These are phyloP conservation scores for Pyrus pyrifolia DNA, from an alignment of 306 rosid species.

Conservation along the genomic window DNA sequence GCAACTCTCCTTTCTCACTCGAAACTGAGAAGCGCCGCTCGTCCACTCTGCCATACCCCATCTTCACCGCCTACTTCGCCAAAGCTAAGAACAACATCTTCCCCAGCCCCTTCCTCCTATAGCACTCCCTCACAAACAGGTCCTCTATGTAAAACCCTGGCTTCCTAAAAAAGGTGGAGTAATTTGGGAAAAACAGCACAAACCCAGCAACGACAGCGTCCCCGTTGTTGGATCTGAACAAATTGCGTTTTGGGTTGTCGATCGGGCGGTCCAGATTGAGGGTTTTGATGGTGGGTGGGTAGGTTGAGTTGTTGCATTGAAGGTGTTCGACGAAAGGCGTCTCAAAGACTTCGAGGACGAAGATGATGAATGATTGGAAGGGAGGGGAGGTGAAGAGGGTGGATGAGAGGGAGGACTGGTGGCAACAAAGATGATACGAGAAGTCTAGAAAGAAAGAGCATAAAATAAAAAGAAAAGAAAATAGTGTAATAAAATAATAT, in stretches of 20 bases:
- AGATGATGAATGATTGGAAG: conserved; percentile 67
- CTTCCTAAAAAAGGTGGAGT: conserved; percentile 49
- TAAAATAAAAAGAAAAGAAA: too few relatives aligned
- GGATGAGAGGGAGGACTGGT: conserved; percentile 52
- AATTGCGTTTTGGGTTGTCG: conserved; percentile 43
- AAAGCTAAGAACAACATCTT: conserved; percentile 52
- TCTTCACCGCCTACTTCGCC: conserved; percentile 75
- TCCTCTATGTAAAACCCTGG: conserved; percentile 80
- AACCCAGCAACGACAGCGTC: conserved; percentile 50
- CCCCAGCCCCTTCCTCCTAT: conserved; percentile 70
- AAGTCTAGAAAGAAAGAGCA: too few relatives aligned
- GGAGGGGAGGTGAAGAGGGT: conserved; percentile 60
- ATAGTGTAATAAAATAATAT: too few relatives aligned
- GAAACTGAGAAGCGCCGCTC: too few relatives aligned
- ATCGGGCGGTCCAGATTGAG: conserved; percentile 47
- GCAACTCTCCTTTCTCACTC: too few relatives aligned
- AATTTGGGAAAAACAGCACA: conserved; percentile 67
- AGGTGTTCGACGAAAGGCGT: conserved; percentile 24
- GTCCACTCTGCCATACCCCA: conserved; percentile 79
- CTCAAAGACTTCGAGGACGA: conserved; percentile 62
- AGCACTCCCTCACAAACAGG: conserved; percentile 68
- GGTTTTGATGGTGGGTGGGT: conserved; percentile 21
- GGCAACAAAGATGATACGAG: conserved; percentile 28
- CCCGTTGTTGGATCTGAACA: conserved; percentile 18
- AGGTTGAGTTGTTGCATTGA: conserved; percentile 15